Conservation (phyloP, 208 protist species). For the Leishmania martiniquensis region DNA sequence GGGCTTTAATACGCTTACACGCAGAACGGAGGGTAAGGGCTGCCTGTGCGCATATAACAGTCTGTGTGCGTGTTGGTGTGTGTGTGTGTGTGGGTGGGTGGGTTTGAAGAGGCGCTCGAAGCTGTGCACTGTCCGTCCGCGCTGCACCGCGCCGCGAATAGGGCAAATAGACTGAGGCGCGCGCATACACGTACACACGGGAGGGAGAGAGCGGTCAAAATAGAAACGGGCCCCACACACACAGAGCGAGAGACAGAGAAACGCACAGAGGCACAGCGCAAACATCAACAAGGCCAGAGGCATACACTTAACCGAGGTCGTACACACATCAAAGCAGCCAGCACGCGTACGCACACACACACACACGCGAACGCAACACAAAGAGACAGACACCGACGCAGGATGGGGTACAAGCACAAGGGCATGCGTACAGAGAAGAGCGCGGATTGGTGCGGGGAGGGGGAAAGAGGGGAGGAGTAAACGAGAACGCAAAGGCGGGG, state of each 20-base stretch:
- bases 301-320: too few relatives aligned
- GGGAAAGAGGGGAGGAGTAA: too few relatives aligned
- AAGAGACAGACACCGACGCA: background rate
- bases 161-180: background rate
- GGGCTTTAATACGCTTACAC: too few relatives aligned
- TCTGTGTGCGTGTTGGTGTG: slow-evolving; percentile 8
- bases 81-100: background rate
- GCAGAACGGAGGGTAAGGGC: background rate
- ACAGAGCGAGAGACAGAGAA: background rate
- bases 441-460: too few relatives aligned
- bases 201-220: background rate
- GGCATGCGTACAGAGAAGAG: background rate
- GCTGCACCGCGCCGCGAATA: background rate
- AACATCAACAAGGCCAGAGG: background rate
- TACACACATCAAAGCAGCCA: too few relatives aligned
- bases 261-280: background rate
- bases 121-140: background rate
- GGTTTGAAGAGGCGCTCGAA: background rate
- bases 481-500: too few relatives aligned
- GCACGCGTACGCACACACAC: background rate
- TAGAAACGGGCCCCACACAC: too few relatives aligned
- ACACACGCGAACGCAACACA: background rate
- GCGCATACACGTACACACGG: background rate
- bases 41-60: background rate
- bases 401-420: background rate